Percentiles rank a stretch among this genome's conserved stretches.
Conservation (phyloP, 257 asterid species). For the Voacanga thouarsii region DNA sequence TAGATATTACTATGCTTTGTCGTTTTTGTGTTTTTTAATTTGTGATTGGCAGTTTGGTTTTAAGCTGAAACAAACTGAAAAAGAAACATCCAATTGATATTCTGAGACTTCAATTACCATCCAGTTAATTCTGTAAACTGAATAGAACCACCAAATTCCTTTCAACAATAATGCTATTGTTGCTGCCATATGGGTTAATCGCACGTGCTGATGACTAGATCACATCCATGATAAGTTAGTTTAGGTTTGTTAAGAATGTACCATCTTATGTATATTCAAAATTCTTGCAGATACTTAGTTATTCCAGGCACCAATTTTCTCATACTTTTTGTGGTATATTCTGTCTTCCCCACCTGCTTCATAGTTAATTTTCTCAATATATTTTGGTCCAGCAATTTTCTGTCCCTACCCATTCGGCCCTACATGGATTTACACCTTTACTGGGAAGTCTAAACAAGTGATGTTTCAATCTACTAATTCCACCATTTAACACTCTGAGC, state of each 20-base stretch:
- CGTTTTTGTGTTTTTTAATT: too few relatives aligned
- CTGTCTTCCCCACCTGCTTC: conserved; percentile 4
- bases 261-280: not conserved
- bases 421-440: conserved; percentile 93
- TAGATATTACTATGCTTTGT: too few relatives aligned
- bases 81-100: too few relatives aligned
- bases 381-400: conserved; percentile 3
- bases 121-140: too few relatives aligned
- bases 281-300: conserved; percentile 9
- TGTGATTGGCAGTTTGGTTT: too few relatives aligned
- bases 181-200: too few relatives aligned
- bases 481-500: conserved; percentile 79
- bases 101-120: too few relatives aligned
- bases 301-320: conserved; percentile 7
- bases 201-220: not conserved
- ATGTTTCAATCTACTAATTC: conserved; percentile 84
- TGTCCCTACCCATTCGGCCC: conserved; percentile 84
- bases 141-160: too few relatives aligned
- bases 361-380: conserved; percentile 2
- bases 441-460: conserved; percentile 86
- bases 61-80: too few relatives aligned
- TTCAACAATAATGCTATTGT: too few relatives aligned
- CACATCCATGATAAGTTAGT: not conserved
- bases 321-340: not conserved
- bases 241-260: conserved; percentile 5